These are phyloP conservation scores for Butyriboletus loyo DNA, from an alignment of 768 basidiomycete genomes.

Conservation along the genomic window DNA sequence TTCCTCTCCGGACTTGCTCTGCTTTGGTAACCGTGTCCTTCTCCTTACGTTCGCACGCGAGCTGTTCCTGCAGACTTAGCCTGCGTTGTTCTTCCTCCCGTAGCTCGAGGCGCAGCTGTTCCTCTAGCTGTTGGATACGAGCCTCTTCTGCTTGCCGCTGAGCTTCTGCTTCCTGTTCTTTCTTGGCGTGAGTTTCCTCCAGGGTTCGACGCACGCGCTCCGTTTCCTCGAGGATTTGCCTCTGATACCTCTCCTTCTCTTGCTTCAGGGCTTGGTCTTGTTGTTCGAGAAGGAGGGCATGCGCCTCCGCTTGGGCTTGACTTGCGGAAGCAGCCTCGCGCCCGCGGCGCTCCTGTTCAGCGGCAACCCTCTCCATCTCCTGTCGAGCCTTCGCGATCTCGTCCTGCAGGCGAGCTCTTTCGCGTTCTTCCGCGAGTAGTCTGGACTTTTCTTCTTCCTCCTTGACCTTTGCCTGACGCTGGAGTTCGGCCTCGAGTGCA, in stretches of 20 bases:
- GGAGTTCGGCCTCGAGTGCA: slow-evolving; percentile 28
- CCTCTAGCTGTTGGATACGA: slow-evolving; percentile 25
- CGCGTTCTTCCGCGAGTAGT: slow-evolving; percentile 24
- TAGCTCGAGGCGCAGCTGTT: slow-evolving; percentile 26
- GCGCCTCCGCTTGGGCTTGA: slow-evolving; percentile 27
- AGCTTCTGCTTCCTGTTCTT: slow-evolving; percentile 21
- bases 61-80: slow-evolving; percentile 23
- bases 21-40: slow-evolving; percentile 13
- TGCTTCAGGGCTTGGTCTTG: slow-evolving; percentile 19
- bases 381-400: slow-evolving; percentile 27
- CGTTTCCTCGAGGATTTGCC: slow-evolving; percentile 24
- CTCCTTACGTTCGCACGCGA: slow-evolving; percentile 20
- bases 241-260: slow-evolving; percentile 27
- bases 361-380: slow-evolving; percentile 24
- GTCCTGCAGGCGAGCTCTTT: slow-evolving; percentile 26
- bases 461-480: slow-evolving; percentile 23
- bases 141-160: slow-evolving; percentile 22
- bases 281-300: slow-evolving; percentile 21
- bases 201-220: slow-evolving; percentile 23
- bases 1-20: slow-evolving; percentile 19
- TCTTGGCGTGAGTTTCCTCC: slow-evolving; percentile 26
- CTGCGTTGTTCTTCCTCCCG: slow-evolving; percentile 31
- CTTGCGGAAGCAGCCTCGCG: slow-evolving; percentile 22
- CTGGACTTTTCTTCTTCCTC: slow-evolving; percentile 28
- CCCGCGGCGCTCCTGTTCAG: slow-evolving; percentile 26